Conservation (phyloP, 257 asterid genomes). For the Lantana camara region DNA sequence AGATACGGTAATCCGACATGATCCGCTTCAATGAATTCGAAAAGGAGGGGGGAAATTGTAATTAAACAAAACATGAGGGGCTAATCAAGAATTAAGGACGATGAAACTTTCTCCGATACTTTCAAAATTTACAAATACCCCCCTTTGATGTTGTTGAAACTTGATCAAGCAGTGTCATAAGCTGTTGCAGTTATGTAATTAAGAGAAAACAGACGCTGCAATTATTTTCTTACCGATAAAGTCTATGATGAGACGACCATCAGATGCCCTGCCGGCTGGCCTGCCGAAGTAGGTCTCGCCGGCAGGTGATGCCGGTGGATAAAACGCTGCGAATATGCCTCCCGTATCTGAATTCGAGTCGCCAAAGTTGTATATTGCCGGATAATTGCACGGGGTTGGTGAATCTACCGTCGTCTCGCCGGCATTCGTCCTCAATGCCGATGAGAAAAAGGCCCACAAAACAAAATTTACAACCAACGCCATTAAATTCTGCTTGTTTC, state of each 20-base stretch:
- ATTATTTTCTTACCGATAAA: conserved; percentile 41
- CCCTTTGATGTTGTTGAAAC: too few relatives aligned
- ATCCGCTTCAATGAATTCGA: conserved; percentile 37
- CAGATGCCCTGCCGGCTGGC: conserved; percentile 55
- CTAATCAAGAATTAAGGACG: too few relatives aligned
- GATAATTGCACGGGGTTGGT: conserved; percentile 38
- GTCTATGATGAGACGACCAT: conserved; percentile 63
- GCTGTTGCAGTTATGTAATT: too few relatives aligned
- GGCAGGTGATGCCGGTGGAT: conserved; percentile 38
- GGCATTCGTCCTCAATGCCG: not conserved
- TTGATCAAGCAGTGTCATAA: too few relatives aligned
- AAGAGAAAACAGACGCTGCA: too few relatives aligned
- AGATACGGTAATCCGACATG: conserved; percentile 49
- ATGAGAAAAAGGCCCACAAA: conserved; percentile 12
- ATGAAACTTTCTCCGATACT: too few relatives aligned
- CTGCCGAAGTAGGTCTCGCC: conserved; percentile 50
- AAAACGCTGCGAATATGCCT: conserved; percentile 51
- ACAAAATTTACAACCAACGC: conserved; percentile 1
- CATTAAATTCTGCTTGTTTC: not conserved
- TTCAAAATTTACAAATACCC: too few relatives aligned
- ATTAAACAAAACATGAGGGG: too few relatives aligned
- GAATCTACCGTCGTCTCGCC: conserved; percentile 6
- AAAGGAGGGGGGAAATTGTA: too few relatives aligned
- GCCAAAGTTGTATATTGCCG: conserved; percentile 55
- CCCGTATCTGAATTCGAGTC: conserved; percentile 70